Evolutionary conservation across 345 rosid species (phyloP), one percentile per base, ranked within the genome.

Genomic region (Excoecaria cochinchinensis): DNA sequence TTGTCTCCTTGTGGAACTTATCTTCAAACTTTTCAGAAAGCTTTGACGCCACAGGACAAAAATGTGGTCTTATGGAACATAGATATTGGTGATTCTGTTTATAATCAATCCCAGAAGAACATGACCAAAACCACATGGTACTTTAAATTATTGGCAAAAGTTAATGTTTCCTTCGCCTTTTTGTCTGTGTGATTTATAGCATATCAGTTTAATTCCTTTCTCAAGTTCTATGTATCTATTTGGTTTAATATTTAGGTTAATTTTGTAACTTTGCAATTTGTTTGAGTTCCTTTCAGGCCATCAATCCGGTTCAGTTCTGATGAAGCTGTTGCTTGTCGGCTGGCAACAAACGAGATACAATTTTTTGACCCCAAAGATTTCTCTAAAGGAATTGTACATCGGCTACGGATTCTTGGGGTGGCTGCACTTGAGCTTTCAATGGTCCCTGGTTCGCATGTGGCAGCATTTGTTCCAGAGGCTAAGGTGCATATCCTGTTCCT

Each of bases 271-370:
- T 52, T 55, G 82, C 53, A 69, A 69, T 72, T 6, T 76, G 16
- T 62, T 38, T 74, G 46, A 71, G 38, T 87, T 3, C 52, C 63
- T 24, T 80, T 44, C 84, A 95, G 98, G 99, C 99, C 99, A 6
- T 87, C 92, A 2, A 77, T 95, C 75, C 82, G 81, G 48, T 95
- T 93, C 81, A 89, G 87, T 81, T 83, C 87, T 70, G 96, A 93
- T 83, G 99, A 95, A 84, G 82, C 87, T 76, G 88, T 90, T 46
- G 93, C 91, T 0, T 95, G 93, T 79, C 94, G 96, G 51, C 73
- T 95, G 80, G 96, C 87, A 36, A 95, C 98, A 70, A 91, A 93
- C 63, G 97, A 95, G 81, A 86, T 95, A 80, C 98, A 91, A 19
- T 95, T 93, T 84, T 93, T 95, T 76, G 91, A 95, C 67, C 88